These are phyloP conservation scores for Urochloa ruziziensis DNA, from an alignment of 176 grass and related monocot species.

Conservation along the genomic window DNA sequence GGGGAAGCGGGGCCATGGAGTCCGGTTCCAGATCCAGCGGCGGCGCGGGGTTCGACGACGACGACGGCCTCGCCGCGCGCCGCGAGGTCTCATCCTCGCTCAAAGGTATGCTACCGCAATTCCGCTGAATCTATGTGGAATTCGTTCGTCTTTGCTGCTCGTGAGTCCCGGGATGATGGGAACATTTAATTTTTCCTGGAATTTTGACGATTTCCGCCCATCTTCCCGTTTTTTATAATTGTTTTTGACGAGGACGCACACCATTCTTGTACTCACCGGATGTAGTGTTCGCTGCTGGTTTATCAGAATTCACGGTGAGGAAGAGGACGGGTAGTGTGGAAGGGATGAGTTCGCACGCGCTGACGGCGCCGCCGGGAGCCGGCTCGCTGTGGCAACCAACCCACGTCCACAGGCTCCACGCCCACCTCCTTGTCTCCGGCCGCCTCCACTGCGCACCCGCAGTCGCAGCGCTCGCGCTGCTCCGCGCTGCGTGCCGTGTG, in stretches of 20 bases:
- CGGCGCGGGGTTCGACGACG: constrained; percentile 82
- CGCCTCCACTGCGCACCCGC: constrained; percentile 19
- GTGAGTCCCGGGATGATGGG: not conserved
- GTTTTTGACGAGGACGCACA: not conserved
- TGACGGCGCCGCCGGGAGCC: not conserved
- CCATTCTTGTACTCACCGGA: constrained; percentile 20
- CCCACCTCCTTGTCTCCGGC: constrained; percentile 40
- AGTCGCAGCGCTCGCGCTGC: constrained; percentile 23
- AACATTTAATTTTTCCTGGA: not conserved
- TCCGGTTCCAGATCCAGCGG: constrained; percentile 79
- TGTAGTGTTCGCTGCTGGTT: constrained; percentile 11
- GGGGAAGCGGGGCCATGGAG: constrained; percentile 50
- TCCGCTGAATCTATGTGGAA: not conserved
- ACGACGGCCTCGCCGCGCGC: constrained; percentile 60
- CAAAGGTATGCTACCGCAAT: constrained; percentile 53
- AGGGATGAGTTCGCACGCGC: not conserved
- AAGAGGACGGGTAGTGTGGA: constrained; percentile 13
- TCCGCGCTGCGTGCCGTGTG: constrained; percentile 27
- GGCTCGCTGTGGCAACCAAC: constrained; percentile 28
- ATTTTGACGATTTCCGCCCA: not conserved
- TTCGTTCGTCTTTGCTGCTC: not conserved
- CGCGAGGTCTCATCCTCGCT: constrained; percentile 86
- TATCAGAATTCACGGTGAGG: constrained; percentile 48
- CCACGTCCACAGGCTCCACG: constrained; percentile 50
- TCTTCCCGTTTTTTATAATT: not conserved